phyloP scores from a whole-genome alignment of 768 basidiomycete species.

The Strobilomyces dryophilus region DNA sequence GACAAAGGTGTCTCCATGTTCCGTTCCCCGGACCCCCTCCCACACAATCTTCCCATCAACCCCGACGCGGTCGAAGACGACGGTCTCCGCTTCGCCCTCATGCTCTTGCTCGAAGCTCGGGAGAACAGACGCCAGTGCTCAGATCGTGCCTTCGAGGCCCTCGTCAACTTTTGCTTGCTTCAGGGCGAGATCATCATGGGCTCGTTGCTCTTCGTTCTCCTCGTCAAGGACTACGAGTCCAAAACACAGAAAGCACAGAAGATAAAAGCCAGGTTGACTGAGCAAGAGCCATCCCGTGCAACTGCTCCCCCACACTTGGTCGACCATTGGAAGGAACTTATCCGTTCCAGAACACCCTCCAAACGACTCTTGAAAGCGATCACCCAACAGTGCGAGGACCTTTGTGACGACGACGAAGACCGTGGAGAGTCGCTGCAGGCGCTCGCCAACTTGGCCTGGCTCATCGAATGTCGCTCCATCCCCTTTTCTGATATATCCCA shows the following conservation, averaged over 20 bases:
- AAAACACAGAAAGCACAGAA: conserved; percentile 29
- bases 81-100: conserved; percentile 47
- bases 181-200: conserved; percentile 81
- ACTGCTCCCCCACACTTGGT: conserved; percentile 13
- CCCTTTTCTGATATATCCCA: conserved; percentile 41
- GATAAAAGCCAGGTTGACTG: conserved; percentile 18
- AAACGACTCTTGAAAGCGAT: conserved; percentile 34
- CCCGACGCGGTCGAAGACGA: conserved; percentile 35
- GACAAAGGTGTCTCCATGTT: conserved; percentile 16
- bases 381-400: conserved; percentile 23
- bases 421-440: conserved; percentile 49
- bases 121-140: conserved; percentile 52
- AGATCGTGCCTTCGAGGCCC: conserved; percentile 53
- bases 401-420: conserved; percentile 26
- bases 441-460: conserved; percentile 51
- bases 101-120: conserved; percentile 51
- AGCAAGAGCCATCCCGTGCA: conserved; percentile 13
- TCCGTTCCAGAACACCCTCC: conserved; percentile 17
- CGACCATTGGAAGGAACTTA: conserved; percentile 19
- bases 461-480: conserved; percentile 48
- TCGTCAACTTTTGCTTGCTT: conserved; percentile 62
- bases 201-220: conserved; percentile 60
- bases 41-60: conserved; percentile 28
- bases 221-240: conserved; percentile 61
- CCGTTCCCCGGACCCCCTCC: conserved; percentile 9